Percentiles rank a stretch among this genome's conserved stretches.
phyloP scores from a whole-genome alignment of 2,329 filamentous ascomycete species.

The Colletotrichum melonis region DNA sequence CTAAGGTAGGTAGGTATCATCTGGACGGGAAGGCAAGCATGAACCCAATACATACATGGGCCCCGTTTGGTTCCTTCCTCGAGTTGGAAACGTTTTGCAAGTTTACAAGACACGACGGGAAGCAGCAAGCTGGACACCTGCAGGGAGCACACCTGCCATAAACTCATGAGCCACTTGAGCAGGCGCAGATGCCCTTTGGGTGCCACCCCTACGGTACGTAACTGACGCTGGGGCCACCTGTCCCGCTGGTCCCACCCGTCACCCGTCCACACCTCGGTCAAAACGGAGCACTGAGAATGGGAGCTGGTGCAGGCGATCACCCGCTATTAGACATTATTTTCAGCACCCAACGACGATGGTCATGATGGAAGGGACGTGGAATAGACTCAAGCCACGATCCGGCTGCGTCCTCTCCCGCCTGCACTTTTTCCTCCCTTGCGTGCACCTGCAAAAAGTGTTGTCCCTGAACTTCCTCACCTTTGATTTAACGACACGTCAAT shows the following conservation, averaged over 20 bases:
- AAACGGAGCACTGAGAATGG: neutral
- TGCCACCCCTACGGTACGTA: neutral
- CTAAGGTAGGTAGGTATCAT: no score
- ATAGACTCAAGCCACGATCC: neutral
- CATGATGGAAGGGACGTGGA: neutral
- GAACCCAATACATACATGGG: no score
- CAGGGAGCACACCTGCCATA: neutral
- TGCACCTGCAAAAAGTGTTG: neutral
- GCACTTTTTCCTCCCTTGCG: neutral
- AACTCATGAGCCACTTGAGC: neutral
- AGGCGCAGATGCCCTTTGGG: constrained; percentile 6
- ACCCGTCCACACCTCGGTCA: neutral
- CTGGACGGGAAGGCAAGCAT: no score
- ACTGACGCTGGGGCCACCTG: constrained; percentile 6
- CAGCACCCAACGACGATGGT: neutral
- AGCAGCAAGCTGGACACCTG: neutral
- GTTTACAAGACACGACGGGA: neutral
- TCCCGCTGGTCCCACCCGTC: neutral
- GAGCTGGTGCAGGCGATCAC: constrained; percentile 8
- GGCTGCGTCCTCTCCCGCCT: neutral
- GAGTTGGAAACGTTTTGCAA: neutral
- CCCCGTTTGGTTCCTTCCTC: no score
- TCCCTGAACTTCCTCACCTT: no score
- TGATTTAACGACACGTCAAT: neutral
- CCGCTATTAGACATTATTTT: constrained; percentile 15